A percentile compares a stretch with the other conserved stretches of the same genome.
Evolutionary conservation across 2,329 filamentous ascomycete genomes (phyloP).

Genomic region (Orbilia javanica): DNA sequence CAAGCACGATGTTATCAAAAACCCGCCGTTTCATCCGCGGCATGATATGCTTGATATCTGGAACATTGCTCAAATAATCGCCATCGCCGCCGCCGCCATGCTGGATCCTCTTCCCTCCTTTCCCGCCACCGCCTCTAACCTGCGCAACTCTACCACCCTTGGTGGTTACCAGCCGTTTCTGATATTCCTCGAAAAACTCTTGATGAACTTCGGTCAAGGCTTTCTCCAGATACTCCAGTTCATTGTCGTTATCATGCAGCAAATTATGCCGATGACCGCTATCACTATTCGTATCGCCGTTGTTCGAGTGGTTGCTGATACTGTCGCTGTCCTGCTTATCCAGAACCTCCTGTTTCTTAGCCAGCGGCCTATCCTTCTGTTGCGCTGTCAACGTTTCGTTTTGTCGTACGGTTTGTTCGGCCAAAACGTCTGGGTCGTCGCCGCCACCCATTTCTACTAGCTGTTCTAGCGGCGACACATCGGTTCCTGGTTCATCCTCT

Average conservation of each 20-base stretch:
- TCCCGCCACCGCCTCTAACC: slow-evolving; percentile 68
- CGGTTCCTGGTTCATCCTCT: slow-evolving; percentile 61
- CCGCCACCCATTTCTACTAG: slow-evolving; percentile 80
- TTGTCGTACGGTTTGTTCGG: slow-evolving; percentile 85
- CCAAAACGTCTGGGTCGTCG: slow-evolving; percentile 76
- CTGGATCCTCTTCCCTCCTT: slow-evolving; percentile 63
- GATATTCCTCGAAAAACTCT: slow-evolving; percentile 86
- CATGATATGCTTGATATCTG: slow-evolving; percentile 88
- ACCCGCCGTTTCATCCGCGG: slow-evolving; percentile 82
- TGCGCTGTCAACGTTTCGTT: slow-evolving; percentile 89
- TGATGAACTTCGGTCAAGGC: slow-evolving; percentile 81
- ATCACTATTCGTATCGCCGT: slow-evolving; percentile 67
- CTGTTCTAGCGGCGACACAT: slow-evolving; percentile 75
- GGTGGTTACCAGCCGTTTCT: slow-evolving; percentile 68
- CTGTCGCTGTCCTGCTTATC: slow-evolving; percentile 78
- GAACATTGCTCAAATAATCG: slow-evolving; percentile 74
- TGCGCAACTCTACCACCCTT: slow-evolving; percentile 67
- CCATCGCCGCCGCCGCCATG: slow-evolving; percentile 63
- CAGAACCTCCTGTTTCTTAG: slow-evolving; percentile 91
- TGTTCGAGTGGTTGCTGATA: slow-evolving; percentile 60
- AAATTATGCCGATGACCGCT: slow-evolving; percentile 76
- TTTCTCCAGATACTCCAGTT: slow-evolving; percentile 80
- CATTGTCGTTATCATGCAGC: slow-evolving; percentile 87
- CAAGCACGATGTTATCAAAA: slow-evolving; percentile 80
- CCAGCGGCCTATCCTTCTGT: slow-evolving; percentile 84